These are phyloP conservation scores for Oehlia diaphana DNA, from an alignment of 192 early-diverging fungal genomes.

Conservation along the genomic window DNA sequence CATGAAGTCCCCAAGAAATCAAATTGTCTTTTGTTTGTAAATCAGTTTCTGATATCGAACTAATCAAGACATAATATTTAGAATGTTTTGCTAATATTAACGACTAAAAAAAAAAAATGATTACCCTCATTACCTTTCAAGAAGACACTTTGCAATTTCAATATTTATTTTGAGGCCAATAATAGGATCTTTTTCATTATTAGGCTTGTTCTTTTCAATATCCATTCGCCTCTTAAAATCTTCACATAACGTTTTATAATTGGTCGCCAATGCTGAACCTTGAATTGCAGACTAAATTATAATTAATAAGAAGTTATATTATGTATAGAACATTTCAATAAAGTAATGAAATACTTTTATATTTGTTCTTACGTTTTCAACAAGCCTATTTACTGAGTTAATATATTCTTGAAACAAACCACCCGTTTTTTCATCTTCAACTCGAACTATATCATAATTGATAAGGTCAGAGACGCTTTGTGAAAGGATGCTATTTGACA, in stretches of 20 bases:
- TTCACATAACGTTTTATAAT: not conserved
- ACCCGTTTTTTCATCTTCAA: not conserved
- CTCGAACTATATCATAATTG: not conserved
- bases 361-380: not conserved
- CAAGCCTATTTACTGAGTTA: not conserved
- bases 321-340: not conserved
- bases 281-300: not conserved
- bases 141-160: not conserved
- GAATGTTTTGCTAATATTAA: not conserved
- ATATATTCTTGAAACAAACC: conserved; percentile 1
- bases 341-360: not conserved
- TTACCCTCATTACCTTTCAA: not conserved
- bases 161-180: conserved; percentile 7
- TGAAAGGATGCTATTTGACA: not conserved
- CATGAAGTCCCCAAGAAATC: conserved; percentile 9
- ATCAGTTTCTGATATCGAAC: not conserved
- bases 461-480: not conserved
- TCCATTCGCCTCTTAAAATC: conserved; percentile 5
- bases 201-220: not conserved
- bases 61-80: not conserved
- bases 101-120: not conserved
- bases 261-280: not conserved
- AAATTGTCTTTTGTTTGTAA: not conserved
- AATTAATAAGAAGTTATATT: not conserved
- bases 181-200: not conserved